These are phyloP conservation scores for Wickerhamiella azymoides DNA, from an alignment of 805 yeast genomes.

Conservation along the genomic window DNA sequence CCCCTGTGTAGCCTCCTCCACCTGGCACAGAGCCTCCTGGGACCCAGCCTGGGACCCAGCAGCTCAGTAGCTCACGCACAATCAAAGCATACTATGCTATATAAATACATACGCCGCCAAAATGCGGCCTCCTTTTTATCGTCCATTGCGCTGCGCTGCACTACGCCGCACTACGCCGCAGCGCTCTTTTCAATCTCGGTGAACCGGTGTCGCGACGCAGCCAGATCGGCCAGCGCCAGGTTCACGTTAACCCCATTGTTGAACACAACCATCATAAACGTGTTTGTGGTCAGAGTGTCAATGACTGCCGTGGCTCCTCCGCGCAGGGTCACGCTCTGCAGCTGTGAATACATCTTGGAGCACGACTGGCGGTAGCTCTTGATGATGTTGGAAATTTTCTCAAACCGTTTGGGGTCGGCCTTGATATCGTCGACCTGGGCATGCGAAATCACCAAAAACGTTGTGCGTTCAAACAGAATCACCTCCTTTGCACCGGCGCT, in stretches of 20 bases:
- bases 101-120: slow-evolving; percentile 1
- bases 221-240: slow-evolving; percentile 22
- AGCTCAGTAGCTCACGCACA: no score
- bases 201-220: slow-evolving; percentile 26
- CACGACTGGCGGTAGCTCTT: slow-evolving; percentile 90
- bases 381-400: slow-evolving; percentile 84
- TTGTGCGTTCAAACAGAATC: slow-evolving; percentile 81
- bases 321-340: slow-evolving; percentile 58
- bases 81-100: slow-evolving; percentile 10
- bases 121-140: no score
- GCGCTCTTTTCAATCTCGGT: slow-evolving; percentile 25
- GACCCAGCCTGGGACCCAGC: no score
- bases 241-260: slow-evolving; percentile 15
- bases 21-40: no score
- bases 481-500: slow-evolving; percentile 78
- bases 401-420: slow-evolving; percentile 85
- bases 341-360: slow-evolving; percentile 71
- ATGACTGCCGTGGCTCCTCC: slow-evolving; percentile 33
- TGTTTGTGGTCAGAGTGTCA: slow-evolving; percentile 31
- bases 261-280: slow-evolving; percentile 32
- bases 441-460: slow-evolving; percentile 66
- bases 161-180: neutral
- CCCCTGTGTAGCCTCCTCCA: no score
- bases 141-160: no score
- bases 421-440: slow-evolving; percentile 18